Evolutionary conservation across 768 basidiomycete genomes (phyloP).

Genomic region (Lactarius evosmus): DNA sequence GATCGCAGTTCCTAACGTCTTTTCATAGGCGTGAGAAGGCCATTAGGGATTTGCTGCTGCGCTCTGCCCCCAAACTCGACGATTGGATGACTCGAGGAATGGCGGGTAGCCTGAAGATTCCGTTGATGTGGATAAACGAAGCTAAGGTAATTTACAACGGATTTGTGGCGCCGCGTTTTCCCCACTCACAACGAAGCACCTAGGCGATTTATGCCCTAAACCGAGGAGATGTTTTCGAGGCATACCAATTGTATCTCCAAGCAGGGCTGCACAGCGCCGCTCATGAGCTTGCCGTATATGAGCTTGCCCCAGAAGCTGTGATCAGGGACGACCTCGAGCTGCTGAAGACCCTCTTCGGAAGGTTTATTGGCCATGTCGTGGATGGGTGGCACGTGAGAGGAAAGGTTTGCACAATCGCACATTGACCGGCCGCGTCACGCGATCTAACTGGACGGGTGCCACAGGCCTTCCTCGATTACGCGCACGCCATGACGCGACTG

Average conservation of each 20-base stretch:
- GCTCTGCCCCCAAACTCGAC: conserved; percentile 62
- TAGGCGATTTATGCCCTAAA: conserved; percentile 68
- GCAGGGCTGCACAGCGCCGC: conserved; percentile 71
- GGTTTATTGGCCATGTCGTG: conserved; percentile 56
- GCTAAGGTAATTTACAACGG: conserved; percentile 58
- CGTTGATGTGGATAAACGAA: conserved; percentile 84
- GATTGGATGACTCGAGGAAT: conserved; percentile 73
- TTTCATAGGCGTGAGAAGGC: conserved; percentile 70
- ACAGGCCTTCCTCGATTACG: conserved; percentile 73
- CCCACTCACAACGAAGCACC: conserved; percentile 10
- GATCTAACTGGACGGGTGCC: neutral
- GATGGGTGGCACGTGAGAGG: conserved; percentile 82
- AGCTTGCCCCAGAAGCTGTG: conserved; percentile 86
- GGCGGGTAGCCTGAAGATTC: conserved; percentile 75
- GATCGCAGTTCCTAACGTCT: neutral
- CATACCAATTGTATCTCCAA: conserved; percentile 72
- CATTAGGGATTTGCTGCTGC: conserved; percentile 73
- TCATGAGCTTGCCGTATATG: conserved; percentile 79
- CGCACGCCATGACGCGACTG: conserved; percentile 56
- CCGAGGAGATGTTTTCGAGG: conserved; percentile 59
- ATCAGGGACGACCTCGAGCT: conserved; percentile 56
- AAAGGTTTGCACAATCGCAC: conserved; percentile 45
- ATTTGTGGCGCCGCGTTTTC: neutral
- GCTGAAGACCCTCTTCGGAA: conserved; percentile 63
- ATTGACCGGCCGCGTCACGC: neutral